Conservation (phyloP, 148 eudicot species). For the Chenopodium quinoa region DNA sequence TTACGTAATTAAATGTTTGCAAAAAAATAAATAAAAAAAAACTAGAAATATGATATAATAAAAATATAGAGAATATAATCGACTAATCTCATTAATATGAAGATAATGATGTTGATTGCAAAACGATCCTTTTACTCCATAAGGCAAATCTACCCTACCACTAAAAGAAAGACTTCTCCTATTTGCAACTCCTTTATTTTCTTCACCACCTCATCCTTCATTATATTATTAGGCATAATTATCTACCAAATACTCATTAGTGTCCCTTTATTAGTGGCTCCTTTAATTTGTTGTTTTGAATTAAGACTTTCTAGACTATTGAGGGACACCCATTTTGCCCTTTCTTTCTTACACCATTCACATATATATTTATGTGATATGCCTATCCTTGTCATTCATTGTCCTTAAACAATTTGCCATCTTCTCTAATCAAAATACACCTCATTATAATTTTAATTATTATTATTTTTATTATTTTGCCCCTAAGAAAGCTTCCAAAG, state of each 20-base stretch:
- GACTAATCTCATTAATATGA: neutral
- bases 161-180: conserved; percentile 19
- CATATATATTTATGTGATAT: neutral
- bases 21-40: too few species aligned
- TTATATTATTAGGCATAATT: conserved; percentile 26
- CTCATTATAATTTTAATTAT: neutral
- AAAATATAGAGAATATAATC: neutral
- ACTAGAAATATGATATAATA: too few species aligned
- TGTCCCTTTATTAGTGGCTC: conserved; percentile 33
- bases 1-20: too few species aligned
- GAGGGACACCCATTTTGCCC: conserved; percentile 12
- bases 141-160: conserved; percentile 34
- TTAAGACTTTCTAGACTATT: conserved; percentile 23
- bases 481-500: neutral
- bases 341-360: conserved; percentile 1
- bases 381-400: conserved; percentile 26
- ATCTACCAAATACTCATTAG: conserved; percentile 35
- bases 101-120: conserved; percentile 17
- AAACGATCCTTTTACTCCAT: conserved; percentile 8
- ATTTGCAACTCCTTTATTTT: conserved; percentile 1
- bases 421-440: neutral
- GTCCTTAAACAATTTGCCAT: conserved; percentile 11
- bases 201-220: conserved; percentile 25
- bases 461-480: neutral
- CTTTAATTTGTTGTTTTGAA: conserved; percentile 19